Percentiles rank a stretch among this genome's conserved stretches.
These are phyloP conservation scores for Cladorrhinum samala DNA, from an alignment of 495 filamentous ascomycete species.

Conservation along the genomic window DNA sequence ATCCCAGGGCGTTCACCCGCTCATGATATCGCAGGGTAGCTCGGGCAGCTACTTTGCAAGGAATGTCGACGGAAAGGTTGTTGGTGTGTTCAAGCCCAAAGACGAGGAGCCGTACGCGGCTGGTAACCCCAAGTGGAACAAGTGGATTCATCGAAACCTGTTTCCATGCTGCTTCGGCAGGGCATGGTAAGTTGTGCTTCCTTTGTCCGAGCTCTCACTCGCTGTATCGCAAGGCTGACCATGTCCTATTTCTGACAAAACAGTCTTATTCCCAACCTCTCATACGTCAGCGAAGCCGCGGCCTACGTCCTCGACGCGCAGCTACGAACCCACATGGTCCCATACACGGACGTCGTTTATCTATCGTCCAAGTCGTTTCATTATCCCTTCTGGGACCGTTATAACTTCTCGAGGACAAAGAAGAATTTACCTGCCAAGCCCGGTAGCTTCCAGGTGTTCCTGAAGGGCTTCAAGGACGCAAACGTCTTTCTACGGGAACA, in stretches of 20 bases:
- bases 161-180: constrained; percentile 97
- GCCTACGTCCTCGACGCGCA: constrained; percentile 91
- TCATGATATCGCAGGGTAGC: constrained; percentile 92
- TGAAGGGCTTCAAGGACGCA: constrained; percentile 94
- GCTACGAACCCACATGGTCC: constrained; percentile 84
- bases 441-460: constrained; percentile 94
- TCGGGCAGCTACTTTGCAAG: constrained; percentile 97
- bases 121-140: constrained; percentile 90
- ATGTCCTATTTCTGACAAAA: not conserved
- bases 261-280: constrained; percentile 93
- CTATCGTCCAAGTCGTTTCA: constrained; percentile 95
- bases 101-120: constrained; percentile 96
- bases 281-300: constrained; percentile 96
- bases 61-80: constrained; percentile 83
- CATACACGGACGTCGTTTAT: constrained; percentile 91
- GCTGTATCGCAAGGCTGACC: not conserved
- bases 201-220: no score
- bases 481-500: constrained; percentile 92
- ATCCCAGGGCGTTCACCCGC: constrained; percentile 84
- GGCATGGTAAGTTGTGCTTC: constrained; percentile 55
- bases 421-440: constrained; percentile 87
- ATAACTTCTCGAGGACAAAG: constrained; percentile 77
- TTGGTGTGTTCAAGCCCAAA: constrained; percentile 98
- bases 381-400: constrained; percentile 94
- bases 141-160: constrained; percentile 89